Base-by-base conservation (phyloP, 371 early-diverging fungal genomes). In the Mucor indicus region DNA sequence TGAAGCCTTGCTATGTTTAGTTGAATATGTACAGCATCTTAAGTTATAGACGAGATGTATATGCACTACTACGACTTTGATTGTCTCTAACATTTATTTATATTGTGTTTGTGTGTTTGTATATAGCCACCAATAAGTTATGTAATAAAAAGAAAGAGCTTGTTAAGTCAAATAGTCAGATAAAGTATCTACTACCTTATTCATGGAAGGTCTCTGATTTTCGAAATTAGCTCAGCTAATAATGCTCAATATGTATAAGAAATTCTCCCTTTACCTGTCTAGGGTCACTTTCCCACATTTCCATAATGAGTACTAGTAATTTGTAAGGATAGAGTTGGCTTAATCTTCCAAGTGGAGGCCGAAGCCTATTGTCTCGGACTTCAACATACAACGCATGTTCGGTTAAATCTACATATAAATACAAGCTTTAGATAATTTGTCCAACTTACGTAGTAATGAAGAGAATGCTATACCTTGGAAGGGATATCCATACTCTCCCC, bases 281-380 rank as follows among this genome's bases (percentile, higher is more conserved):
- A 23, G 87, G 74, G 24, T 82, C 75, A 38, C 78, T 75, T 22
- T 80, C 74, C 90, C 87, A 89, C 87, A 87, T 89, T 16, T 82
- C 78, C 60, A 80, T 77, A 40, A 89, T 78, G 16, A 89, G 60
- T 6, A 76, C 60, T 12, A 87, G 41, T 36, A 89, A 56, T 7
- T 72, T 69, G 21, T 59, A 60, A 20, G 90, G 87, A 45, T 84
- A 86, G 17, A 67, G 59, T 32, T 54, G 62, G 12, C 52, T 47
- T 45, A 89, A 51, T 33, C 76, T 80, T 5, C 73, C 69, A 32
- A 86, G 54, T 1, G 82, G 77, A 1, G 90, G 90, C 15, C 87
- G 62, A 22, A 62, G 64, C 8, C 76, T 68, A 36, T 70, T 69
- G 48, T 87, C 81, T 24, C 81, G 73, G 10, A 89, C 87, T 46